Base-by-base conservation (phyloP, 129 eudicot genomes). In the Apium graveolens region DNA sequence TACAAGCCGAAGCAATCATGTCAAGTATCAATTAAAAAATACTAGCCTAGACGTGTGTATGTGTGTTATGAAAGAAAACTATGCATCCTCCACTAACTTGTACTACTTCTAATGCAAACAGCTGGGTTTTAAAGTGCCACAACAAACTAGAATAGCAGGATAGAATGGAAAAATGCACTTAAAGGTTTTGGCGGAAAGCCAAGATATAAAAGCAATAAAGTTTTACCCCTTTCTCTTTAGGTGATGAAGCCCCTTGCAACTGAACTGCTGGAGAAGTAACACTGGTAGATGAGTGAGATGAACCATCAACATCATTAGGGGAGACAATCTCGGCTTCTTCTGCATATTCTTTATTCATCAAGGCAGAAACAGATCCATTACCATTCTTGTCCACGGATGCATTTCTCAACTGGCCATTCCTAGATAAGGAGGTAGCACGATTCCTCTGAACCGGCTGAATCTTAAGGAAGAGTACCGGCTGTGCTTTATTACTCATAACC, bases 271-370 rank as follows among this genome's bases (percentile, higher is more conserved):
- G 82, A 79, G 80, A 87, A 79, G 83, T 76, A 76, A 83, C 86
- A 73, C 79, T 85, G 72, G 82, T 35, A 17, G 97, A 93, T 38
- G 96, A 89, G 77, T 89, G 93, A 1, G 97, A 86, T 2, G 92
- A 90, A 80, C 82, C 81, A 85, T 93, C 96, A 80, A 88, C 90
- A 78, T 90, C 96, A 0, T 92, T 86, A 70, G 79, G 72, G 26
- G 97, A 91, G 12, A 85, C 85, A 79, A 79, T 70, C 78, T 91
- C 97, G 62, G 98, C 92, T 84, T 91, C 98, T 46, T 91, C 98
- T 69, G 93, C 93, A 73, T 91, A 91, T 84, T 94, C 96, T 85
- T 86, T 96, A 81, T 84, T 79, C 95, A 91, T 87, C 81, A 91
- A 81, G 20, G 87, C 86, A 41, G 96, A 93, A 83, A 91, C 91